Evolutionary conservation across 352 stramenopile species (phyloP).

Genomic region (Phytophthora multivora): DNA sequence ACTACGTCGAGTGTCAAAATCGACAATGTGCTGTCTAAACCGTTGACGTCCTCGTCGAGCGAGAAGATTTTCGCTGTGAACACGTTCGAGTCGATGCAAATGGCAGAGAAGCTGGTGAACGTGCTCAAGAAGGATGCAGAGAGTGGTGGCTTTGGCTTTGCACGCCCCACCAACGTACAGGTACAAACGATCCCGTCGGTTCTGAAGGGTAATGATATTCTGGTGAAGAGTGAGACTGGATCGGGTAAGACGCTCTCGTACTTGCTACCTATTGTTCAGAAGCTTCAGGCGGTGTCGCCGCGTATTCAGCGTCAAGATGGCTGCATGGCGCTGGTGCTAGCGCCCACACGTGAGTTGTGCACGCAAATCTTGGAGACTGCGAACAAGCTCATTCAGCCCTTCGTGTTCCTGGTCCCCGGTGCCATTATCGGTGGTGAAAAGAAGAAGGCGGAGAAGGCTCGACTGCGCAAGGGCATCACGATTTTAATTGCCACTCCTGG

Average conservation of each 20-base stretch:
- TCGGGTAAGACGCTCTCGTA: conserved; percentile 97
- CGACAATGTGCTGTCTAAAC: conserved; percentile 72
- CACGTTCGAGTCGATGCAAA: conserved; percentile 78
- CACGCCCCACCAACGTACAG: conserved; percentile 78
- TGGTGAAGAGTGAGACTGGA: conserved; percentile 97
- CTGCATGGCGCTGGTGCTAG: conserved; percentile 92
- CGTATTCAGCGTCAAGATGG: conserved; percentile 83
- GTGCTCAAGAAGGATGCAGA: conserved; percentile 64
- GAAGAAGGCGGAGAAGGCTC: conserved; percentile 89
- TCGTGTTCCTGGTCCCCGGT: conserved; percentile 89
- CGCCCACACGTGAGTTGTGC: conserved; percentile 95
- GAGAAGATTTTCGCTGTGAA: conserved; percentile 83
- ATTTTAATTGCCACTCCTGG: conserved; percentile 98
- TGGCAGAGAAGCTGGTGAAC: conserved; percentile 67
- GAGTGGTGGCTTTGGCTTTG: conserved; percentile 76
- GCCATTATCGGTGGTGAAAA: conserved; percentile 95
- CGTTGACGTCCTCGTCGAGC: conserved; percentile 71
- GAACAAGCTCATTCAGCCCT: conserved; percentile 92
- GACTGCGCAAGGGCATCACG: conserved; percentile 92
- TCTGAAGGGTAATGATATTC: conserved; percentile 81
- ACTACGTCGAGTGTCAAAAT: conserved; percentile 56
- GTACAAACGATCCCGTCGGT: conserved; percentile 80
- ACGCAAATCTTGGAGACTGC: conserved; percentile 96
- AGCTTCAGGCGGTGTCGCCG: conserved; percentile 70
- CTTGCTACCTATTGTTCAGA: conserved; percentile 94